Conservation (phyloP, 768 basidiomycete species). For the Russula virescens region DNA sequence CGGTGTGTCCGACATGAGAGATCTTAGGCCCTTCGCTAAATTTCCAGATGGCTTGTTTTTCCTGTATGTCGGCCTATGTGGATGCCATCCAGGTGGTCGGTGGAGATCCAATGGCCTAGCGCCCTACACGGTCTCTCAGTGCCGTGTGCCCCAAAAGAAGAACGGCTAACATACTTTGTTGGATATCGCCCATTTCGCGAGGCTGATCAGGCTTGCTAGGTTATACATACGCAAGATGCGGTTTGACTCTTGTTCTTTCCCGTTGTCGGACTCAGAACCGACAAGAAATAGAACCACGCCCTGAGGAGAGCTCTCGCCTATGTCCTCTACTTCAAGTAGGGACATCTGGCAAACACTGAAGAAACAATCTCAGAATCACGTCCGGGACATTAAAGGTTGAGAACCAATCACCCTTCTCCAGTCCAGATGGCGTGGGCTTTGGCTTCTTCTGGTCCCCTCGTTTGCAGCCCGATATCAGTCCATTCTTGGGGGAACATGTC, state of each 20-base stretch:
- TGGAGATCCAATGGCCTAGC: conserved; percentile 56
- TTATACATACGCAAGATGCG: conserved; percentile 78
- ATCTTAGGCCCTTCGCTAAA: conserved; percentile 59
- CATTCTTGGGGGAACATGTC: conserved; percentile 78
- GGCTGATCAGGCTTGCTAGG: conserved; percentile 62
- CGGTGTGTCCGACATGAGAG: conserved; percentile 44
- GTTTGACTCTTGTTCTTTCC: conserved; percentile 50
- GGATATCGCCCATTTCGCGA: conserved; percentile 68
- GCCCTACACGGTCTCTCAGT: conserved; percentile 36
- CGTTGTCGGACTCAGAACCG: conserved; percentile 51
- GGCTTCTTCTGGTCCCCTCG: conserved; percentile 68
- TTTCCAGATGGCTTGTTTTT: conserved; percentile 50
- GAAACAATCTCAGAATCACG: neutral
- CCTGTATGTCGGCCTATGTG: conserved; percentile 41
- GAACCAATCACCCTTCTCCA: conserved; percentile 60
- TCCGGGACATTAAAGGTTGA: neutral
- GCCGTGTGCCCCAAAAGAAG: neutral
- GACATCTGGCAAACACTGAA: conserved; percentile 72
- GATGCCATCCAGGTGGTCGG: conserved; percentile 45
- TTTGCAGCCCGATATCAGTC: conserved; percentile 36
- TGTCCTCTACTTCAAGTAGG: conserved; percentile 55
- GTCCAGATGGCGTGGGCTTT: conserved; percentile 62
- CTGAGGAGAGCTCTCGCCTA: conserved; percentile 54
- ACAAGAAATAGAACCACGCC: conserved; percentile 77
- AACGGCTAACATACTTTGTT: conserved; percentile 47